Evolutionary conservation across 352 stramenopile genomes (phyloP).

Genomic region (Blastocystis sp.): DNA sequence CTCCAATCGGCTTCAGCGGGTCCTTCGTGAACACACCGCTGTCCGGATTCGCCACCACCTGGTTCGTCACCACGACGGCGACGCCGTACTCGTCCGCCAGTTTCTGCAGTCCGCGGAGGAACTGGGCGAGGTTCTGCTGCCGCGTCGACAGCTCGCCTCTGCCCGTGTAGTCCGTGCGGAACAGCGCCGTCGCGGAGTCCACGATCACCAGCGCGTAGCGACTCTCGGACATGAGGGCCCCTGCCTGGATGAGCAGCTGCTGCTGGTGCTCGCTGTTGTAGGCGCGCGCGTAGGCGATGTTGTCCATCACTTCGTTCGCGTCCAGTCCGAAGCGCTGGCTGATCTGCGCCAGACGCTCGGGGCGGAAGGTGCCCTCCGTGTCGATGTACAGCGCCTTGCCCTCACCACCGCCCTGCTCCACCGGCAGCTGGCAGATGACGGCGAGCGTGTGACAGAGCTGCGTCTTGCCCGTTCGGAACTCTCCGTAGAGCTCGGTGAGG

Average conservation of each 20-base stretch:
- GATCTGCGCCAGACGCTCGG: no score
- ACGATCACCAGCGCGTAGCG: no score
- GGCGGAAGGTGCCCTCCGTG: no score
- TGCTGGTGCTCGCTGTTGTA: no score
- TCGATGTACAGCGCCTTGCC: constrained; percentile 76
- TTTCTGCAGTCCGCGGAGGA: constrained; percentile 90
- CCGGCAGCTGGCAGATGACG: no score
- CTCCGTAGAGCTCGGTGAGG: constrained; percentile 92
- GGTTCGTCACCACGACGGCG: constrained; percentile 80
- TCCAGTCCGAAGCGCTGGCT: constrained; percentile 91
- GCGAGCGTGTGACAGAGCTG: no score
- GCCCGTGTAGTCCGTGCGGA: constrained; percentile 95
- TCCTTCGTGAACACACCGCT: no score
- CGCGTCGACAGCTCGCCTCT: constrained; percentile 92
- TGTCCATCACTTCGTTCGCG: constrained; percentile 92
- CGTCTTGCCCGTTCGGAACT: no score
- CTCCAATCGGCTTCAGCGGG: constrained; percentile 39
- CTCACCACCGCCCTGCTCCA: constrained; percentile 92
- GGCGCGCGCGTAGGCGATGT: constrained; percentile 83
- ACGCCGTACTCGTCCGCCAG: constrained; percentile 99
- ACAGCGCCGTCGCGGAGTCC: constrained; percentile 87
- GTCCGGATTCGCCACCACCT: no score
- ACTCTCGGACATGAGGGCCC: no score
- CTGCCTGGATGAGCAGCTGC: no score
- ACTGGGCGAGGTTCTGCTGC: constrained; percentile 84